phyloP scores from a whole-genome alignment of 2,329 filamentous ascomycete species.

The Bipolaris oryzae region DNA sequence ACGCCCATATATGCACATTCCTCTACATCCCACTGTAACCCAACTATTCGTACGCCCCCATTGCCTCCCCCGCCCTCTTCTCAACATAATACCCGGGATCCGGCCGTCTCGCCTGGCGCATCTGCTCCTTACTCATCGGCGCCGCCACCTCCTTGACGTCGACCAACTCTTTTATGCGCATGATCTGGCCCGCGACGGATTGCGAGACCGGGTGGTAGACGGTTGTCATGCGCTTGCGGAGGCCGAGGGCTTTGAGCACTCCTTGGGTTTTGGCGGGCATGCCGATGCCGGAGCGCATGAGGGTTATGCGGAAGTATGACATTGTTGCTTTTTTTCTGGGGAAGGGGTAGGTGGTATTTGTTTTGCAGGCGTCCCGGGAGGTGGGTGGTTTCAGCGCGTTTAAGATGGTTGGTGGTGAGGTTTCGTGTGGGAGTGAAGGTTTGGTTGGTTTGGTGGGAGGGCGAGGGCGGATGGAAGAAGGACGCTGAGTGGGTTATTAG shows the following conservation, averaged over 20 bases:
- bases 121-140: slow-evolving; percentile 67
- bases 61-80: slow-evolving; percentile 48
- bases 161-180: slow-evolving; percentile 93
- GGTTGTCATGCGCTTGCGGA: slow-evolving; percentile 81
- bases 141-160: slow-evolving; percentile 77
- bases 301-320: slow-evolving; percentile 88
- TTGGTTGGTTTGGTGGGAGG: background rate
- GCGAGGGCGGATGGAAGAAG: background rate
- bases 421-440: background rate
- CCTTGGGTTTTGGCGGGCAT: slow-evolving; percentile 77
- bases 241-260: slow-evolving; percentile 82
- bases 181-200: slow-evolving; percentile 85
- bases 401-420: slow-evolving; percentile 1
- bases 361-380: too few relatives aligned
- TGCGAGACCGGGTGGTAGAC: slow-evolving; percentile 87
- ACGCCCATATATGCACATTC: background rate
- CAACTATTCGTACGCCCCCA: slow-evolving; percentile 22
- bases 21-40: background rate
- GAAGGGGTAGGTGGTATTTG: too few relatives aligned
- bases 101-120: slow-evolving; percentile 73
- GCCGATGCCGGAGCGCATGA: slow-evolving; percentile 87
- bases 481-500: background rate
- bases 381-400: slow-evolving; percentile 4
- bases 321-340: slow-evolving; percentile 51
- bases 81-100: slow-evolving; percentile 83